phyloP scores from a whole-genome alignment of 495 filamentous ascomycete genomes.

The Penicillium desertorum region DNA sequence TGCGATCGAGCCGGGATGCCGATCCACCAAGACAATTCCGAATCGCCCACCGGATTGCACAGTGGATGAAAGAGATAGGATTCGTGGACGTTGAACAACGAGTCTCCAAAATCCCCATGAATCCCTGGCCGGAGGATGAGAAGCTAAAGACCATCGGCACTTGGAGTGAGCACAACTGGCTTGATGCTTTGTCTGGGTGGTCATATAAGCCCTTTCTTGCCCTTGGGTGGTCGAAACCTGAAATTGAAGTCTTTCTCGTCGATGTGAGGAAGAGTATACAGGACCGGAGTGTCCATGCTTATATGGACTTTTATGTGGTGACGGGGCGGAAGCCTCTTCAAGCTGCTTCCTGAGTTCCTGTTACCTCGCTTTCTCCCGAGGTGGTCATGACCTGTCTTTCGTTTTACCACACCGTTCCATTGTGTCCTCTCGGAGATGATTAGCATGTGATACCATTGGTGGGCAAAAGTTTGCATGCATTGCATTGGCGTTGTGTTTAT shows the following conservation, averaged over 20 bases:
- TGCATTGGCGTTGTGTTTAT: slow-evolving; percentile 23
- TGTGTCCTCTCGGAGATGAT: slow-evolving; percentile 23
- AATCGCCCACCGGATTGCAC: slow-evolving; percentile 51
- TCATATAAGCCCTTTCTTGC: slow-evolving; percentile 46
- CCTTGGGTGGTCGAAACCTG: slow-evolving; percentile 48
- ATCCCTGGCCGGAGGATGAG: slow-evolving; percentile 59
- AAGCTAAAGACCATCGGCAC: slow-evolving; percentile 49
- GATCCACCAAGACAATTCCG: slow-evolving; percentile 52
- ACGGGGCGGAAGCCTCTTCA: slow-evolving; percentile 53
- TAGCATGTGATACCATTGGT: slow-evolving; percentile 40
- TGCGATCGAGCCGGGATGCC: slow-evolving; percentile 45
- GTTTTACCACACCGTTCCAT: slow-evolving; percentile 18
- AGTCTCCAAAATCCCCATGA: slow-evolving; percentile 56
- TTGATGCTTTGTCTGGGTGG: slow-evolving; percentile 46
- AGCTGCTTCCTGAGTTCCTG: slow-evolving; percentile 9
- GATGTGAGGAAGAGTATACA: slow-evolving; percentile 56
- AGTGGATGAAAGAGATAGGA: slow-evolving; percentile 58
- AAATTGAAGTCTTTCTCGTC: slow-evolving; percentile 60
- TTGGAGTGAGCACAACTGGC: slow-evolving; percentile 44
- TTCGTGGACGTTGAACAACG: slow-evolving; percentile 62
- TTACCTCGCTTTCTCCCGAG: slow-evolving; percentile 1
- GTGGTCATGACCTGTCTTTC: slow-evolving; percentile 14
- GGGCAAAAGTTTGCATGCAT: slow-evolving; percentile 25
- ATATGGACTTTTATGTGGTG: slow-evolving; percentile 54
- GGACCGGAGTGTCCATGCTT: slow-evolving; percentile 55